Evolutionary conservation across 208 protist species (phyloP), one percentile per base, ranked within the genome.

Genomic region (Strigomonas culicis): DNA sequence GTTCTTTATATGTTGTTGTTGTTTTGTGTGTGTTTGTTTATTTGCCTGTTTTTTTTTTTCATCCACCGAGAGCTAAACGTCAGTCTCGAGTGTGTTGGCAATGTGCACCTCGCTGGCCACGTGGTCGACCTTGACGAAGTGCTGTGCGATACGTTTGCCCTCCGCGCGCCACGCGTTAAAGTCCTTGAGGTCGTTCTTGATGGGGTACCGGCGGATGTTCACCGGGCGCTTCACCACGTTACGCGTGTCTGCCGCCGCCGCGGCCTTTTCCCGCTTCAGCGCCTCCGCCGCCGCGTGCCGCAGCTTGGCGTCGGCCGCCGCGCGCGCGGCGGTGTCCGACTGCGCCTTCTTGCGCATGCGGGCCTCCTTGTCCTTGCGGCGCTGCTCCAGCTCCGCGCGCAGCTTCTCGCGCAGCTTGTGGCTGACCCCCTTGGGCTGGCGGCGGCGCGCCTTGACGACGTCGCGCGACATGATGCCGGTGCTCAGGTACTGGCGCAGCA

Each of bases 321-420:
- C 55, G 17, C 55, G n/a, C 51, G 51, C 57, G 58, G 34, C 34
- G 7, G 34, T 10, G 34, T 39, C 32, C 30, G 32, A 25, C 22
- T 60, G 30, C 15, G 70, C 71, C 59, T 79, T 84, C 17, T 55
- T 59, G 15, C 56, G 57, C 22, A 75, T 68, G 8, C 73, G 74
- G 25, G n/a, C 69, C 39, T 30, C 70, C 50, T 70, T 67, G 30
- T 59, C 66, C 11, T 32, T 27, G 6, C 27, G 44, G 6, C 72
- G 68, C 62, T 34, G 28, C 55, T 71, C 63, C 49, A 83, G 41
- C 49, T 77, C 66, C 7, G 64, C 63, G 62, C 68, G 47, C 59
- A 70, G 67, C 41, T 61, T 51, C 1, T 50, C 57, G 39, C 70
- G 68, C 6, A 50, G 30, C 0, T 58, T 59, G 46, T 59, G 43